Percentiles rank a stretch among this genome's conserved stretches.
Evolutionary conservation across 257 asterid genomes (phyloP).

Genomic region (Capsicum pubescens): DNA sequence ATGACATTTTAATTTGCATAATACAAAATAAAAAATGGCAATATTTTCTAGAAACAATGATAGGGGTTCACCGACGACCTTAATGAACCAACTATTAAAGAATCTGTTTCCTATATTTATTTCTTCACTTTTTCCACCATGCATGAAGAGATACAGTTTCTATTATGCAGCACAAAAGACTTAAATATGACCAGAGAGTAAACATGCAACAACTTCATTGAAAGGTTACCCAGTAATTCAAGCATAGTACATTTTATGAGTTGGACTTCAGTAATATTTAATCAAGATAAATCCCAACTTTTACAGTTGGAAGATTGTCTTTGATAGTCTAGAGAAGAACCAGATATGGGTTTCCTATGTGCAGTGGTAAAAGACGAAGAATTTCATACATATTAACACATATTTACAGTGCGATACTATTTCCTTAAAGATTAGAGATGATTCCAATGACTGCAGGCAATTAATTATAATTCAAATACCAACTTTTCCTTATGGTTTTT

Average conservation of each 20-base stretch:
- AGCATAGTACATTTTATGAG: background rate
- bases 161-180: background rate
- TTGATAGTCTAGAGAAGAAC: conserved; percentile 7
- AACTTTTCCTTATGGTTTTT: background rate
- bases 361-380: background rate
- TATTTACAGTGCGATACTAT: background rate
- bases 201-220: background rate
- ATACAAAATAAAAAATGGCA: background rate
- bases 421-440: background rate
- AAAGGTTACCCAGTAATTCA: background rate
- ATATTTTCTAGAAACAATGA: background rate
- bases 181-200: background rate
- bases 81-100: background rate
- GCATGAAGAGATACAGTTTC: background rate
- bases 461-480: background rate
- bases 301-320: background rate
- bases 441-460: background rate
- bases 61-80: background rate
- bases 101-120: background rate
- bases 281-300: background rate
- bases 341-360: background rate
- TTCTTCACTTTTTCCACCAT: background rate
- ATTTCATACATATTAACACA: background rate
- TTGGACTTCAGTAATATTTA: background rate
- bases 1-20: background rate